Evolutionary conservation across 371 early-diverging fungal species (phyloP).

Genomic region (Phascolomyces articulosus): DNA sequence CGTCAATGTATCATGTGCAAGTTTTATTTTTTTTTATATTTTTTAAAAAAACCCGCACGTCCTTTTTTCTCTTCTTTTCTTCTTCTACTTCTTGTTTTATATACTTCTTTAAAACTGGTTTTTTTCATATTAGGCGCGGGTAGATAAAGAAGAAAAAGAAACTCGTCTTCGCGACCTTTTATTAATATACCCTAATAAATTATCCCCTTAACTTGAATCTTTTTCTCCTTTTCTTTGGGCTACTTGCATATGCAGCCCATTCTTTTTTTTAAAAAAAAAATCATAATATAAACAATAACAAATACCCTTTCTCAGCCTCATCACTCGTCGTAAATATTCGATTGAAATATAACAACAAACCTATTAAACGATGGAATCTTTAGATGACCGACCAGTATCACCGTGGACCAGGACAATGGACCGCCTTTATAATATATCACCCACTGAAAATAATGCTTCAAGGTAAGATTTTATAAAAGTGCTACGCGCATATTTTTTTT

Average conservation of each 20-base stretch:
- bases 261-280: too few species aligned
- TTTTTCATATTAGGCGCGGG: too few species aligned
- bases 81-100: background rate
- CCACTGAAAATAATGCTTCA: conserved; percentile 1
- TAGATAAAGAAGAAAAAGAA: too few species aligned
- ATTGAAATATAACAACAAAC: background rate
- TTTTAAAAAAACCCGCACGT: background rate
- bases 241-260: too few species aligned
- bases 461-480: background rate
- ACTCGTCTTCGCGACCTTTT: too few species aligned
- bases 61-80: background rate
- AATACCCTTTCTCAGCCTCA: background rate
- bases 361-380: background rate
- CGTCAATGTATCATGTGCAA: conserved; percentile 10
- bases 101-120: too few species aligned
- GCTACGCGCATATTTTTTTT: background rate
- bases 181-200: too few species aligned
- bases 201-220: too few species aligned
- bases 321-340: too few species aligned
- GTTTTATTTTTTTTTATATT: too few species aligned
- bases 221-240: too few species aligned
- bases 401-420: conserved; percentile 20
- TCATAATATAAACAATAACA: background rate
- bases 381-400: conserved; percentile 9
- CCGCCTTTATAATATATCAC: conserved; percentile 1